Percentiles rank a stretch among this genome's conserved stretches.
Conservation (phyloP, 352 stramenopile genomes). For the Sclerospora graminicola region DNA sequence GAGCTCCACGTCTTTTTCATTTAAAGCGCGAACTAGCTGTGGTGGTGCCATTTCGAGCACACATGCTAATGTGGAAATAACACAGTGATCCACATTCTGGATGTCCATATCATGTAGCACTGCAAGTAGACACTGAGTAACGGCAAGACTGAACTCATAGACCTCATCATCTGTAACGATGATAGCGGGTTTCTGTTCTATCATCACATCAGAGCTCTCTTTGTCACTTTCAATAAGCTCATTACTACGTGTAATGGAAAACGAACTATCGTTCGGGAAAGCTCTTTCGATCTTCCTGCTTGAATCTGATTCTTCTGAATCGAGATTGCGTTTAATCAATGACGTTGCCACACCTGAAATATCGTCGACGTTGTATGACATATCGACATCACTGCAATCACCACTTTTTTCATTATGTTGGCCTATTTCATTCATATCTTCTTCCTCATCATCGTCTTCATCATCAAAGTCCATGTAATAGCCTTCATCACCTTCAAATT, state of each 20-base stretch:
- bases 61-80: conserved; percentile 54
- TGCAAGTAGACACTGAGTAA: conserved; percentile 36
- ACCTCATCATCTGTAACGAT: conserved; percentile 28
- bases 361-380: conserved; percentile 4
- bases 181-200: conserved; percentile 11
- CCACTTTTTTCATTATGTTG: conserved; percentile 13
- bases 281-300: conserved; percentile 18
- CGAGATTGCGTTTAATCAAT: conserved; percentile 20
- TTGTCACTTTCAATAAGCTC: conserved; percentile 6
- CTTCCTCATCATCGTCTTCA: conserved; percentile 37
- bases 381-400: conserved; percentile 34
- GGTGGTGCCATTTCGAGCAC: conserved; percentile 70
- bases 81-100: conserved; percentile 50
- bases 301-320: conserved; percentile 26
- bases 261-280: background rate
- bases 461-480: conserved; percentile 52
- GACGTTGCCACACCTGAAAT: conserved; percentile 2
- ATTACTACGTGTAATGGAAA: background rate
- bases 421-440: conserved; percentile 9
- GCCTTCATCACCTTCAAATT: conserved; percentile 40
- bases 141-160: conserved; percentile 33
- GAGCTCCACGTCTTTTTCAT: conserved; percentile 43
- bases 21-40: conserved; percentile 32
- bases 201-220: conserved; percentile 2
- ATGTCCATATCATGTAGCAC: conserved; percentile 50